phyloP scores from a whole-genome alignment of 768 basidiomycete species.

The Hypholoma sublateritium region DNA sequence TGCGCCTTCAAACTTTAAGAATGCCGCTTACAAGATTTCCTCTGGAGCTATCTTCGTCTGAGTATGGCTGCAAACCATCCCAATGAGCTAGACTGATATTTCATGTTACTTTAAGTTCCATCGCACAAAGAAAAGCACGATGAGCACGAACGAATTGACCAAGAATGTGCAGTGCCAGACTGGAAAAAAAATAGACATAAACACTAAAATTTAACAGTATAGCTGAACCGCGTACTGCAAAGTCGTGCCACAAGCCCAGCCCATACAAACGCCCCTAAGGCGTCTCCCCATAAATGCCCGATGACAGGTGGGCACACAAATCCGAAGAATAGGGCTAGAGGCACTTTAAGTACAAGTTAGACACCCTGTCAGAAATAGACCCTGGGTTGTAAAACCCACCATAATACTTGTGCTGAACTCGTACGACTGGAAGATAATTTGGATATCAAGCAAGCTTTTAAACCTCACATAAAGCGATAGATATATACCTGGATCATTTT shows the following conservation, averaged over 20 bases:
- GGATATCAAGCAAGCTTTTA: not conserved
- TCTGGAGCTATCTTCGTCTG: conserved; percentile 76
- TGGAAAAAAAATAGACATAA: conserved; percentile 16
- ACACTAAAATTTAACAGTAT: not conserved
- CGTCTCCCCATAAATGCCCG: conserved; percentile 61
- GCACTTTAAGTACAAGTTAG: conserved; percentile 37
- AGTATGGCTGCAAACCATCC: conserved; percentile 79
- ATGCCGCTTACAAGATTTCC: conserved; percentile 59
- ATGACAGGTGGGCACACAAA: conserved; percentile 56
- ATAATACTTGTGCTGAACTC: conserved; percentile 71
- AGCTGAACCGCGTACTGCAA: conserved; percentile 42
- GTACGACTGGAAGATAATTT: conserved; percentile 46
- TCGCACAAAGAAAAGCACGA: not conserved
- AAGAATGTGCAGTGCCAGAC: conserved; percentile 76
- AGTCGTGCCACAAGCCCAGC: conserved; percentile 65
- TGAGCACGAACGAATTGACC: conserved; percentile 59
- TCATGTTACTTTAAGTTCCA: not conserved
- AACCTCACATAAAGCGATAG: not conserved
- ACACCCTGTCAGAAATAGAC: not conserved
- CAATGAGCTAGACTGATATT: conserved; percentile 67
- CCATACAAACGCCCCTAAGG: conserved; percentile 69
- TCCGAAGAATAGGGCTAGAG: conserved; percentile 58
- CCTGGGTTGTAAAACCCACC: conserved; percentile 27
- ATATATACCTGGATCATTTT: conserved; percentile 58
- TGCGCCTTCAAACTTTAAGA: too few relatives aligned